Conservation (phyloP, 164 flowering plant genomes). For the Cinnamomum micranthum region DNA sequence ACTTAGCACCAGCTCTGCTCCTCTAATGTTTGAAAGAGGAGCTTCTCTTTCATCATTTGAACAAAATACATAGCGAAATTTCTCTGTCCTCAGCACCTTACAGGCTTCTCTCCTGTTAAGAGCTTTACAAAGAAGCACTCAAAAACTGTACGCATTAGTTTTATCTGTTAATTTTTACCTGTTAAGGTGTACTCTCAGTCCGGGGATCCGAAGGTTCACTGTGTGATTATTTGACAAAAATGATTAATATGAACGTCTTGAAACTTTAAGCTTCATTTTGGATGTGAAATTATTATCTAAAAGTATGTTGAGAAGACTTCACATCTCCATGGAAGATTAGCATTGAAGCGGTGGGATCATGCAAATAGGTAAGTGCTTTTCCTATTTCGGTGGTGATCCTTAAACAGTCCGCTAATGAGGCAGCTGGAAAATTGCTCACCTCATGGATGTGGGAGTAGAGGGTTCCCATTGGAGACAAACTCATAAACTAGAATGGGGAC, state of each 20-base stretch:
- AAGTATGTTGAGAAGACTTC: conserved; percentile 21
- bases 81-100: conserved; percentile 9
- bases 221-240: conserved; percentile 21
- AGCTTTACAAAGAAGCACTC: conserved; percentile 22
- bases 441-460: conserved; percentile 18
- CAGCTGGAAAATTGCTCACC: neutral
- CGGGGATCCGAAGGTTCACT: conserved; percentile 25
- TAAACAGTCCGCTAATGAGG: conserved; percentile 23
- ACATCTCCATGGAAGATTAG: conserved; percentile 34
- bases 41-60: conserved; percentile 13
- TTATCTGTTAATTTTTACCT: conserved; percentile 23
- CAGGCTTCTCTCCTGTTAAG: conserved; percentile 22
- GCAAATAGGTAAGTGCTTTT: conserved; percentile 27
- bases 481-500: conserved; percentile 7
- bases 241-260: conserved; percentile 25
- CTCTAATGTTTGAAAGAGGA: conserved; percentile 18
- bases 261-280: conserved; percentile 33
- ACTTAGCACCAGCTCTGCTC: neutral
- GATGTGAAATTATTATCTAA: conserved; percentile 11
- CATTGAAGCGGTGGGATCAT: conserved; percentile 25
- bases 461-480: conserved; percentile 20
- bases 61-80: conserved; percentile 9
- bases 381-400: conserved; percentile 28
- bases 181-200: conserved; percentile 31
- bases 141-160: conserved; percentile 32